A percentile compares a stretch with the other conserved stretches of the same genome.
Evolutionary conservation across 495 filamentous ascomycete genomes (phyloP).

Genomic region (Astrothelium subdiscretum): DNA sequence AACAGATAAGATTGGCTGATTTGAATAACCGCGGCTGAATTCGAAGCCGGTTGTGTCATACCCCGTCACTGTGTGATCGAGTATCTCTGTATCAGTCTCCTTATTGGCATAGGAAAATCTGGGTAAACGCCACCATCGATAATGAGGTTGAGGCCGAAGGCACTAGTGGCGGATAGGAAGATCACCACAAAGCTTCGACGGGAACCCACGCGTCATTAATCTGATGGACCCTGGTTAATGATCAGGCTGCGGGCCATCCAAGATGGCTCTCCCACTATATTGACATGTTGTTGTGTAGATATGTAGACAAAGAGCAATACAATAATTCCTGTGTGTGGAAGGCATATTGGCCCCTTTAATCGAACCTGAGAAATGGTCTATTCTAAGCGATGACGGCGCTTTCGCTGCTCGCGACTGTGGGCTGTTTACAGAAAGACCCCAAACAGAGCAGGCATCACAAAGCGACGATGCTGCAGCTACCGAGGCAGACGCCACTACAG

Average conservation of each 20-base stretch:
- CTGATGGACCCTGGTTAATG: background rate
- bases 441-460: background rate
- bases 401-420: background rate
- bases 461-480: background rate
- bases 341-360: background rate
- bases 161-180: background rate
- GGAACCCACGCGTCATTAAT: background rate
- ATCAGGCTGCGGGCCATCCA: background rate
- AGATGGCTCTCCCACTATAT: background rate
- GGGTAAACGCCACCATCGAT: constrained; percentile 1
- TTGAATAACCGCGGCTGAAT: background rate
- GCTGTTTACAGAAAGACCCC: background rate
- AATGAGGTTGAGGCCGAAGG: background rate
- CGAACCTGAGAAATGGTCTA: background rate
- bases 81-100: background rate
- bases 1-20: background rate
- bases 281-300: background rate
- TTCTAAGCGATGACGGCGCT: too few relatives aligned
- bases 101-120: background rate
- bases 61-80: background rate
- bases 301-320: background rate
- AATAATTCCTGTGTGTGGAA: background rate
- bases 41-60: background rate
- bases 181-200: background rate
- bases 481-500: background rate